Base-by-base conservation (phyloP, 805 yeast species). In the Candida sphagnicola region DNA sequence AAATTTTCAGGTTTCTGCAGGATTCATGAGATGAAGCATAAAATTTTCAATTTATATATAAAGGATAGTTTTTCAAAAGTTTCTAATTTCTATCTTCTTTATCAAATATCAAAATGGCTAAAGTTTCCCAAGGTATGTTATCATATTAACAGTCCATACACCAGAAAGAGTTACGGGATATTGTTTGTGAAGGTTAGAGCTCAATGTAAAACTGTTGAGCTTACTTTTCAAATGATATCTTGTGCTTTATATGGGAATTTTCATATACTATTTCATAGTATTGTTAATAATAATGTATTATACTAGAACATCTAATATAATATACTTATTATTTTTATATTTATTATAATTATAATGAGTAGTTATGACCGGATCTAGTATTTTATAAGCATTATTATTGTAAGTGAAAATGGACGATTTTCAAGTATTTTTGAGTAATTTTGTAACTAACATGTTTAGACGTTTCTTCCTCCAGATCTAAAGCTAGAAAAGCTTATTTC, bases 401-500 rank as follows among this genome's bases (percentile, higher is more conserved):
- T n/a, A 15, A 35, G 24, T 19, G 31, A 18, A 23, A 18, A 8
- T 17, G 11, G n/a, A n/a, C n/a, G n/a, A n/a, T n/a, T n/a, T n/a
- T n/a, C n/a, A n/a, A n/a, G n/a, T 24, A 13, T 28, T n/a, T 28
- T 28, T 11, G 12, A 35, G 26, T 32, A 24, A 19, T 19, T 21
- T 26, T 42, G n/a, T n/a, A 61, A 65, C 70, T 63, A 65, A 65
- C 70, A 49, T n/a, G 28, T 33, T 17, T 56, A 85, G 96, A 93
- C 96, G 98, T 93, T 74, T 89, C 99, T 65, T 83, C 95, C 72
- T 90, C 96, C 70, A 93, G 99, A 82, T 85, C 95, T 75, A 93
- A 93, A 85, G 80, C 97, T 74, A 90, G 99, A 86, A 93, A 93
- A 87, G 98, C 98, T 74, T 86, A 93, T 85, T 93, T 93, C 91